These are phyloP conservation scores for Diospyros kaki DNA, from an alignment of 148 eudicot genomes.

Conservation along the genomic window DNA sequence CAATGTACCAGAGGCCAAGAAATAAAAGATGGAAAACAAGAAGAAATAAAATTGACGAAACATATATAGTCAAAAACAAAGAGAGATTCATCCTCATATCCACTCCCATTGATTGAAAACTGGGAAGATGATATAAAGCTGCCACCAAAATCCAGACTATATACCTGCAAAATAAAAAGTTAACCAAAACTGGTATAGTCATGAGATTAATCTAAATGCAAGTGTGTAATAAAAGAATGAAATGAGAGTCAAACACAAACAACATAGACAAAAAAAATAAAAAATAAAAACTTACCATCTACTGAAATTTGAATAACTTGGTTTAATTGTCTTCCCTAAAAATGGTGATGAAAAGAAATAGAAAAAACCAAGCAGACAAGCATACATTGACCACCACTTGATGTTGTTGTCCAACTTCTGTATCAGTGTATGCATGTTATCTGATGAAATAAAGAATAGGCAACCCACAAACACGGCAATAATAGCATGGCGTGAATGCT, in stretches of 20 bases:
- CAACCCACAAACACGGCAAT: conserved; percentile 89
- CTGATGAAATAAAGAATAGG: conserved; percentile 92
- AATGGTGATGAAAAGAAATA: conserved; percentile 98
- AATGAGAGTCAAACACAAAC: neutral
- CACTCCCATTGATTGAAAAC: conserved; percentile 98
- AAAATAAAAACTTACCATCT: conserved; percentile 64
- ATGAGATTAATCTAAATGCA: neutral
- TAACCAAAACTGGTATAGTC: conserved; percentile 7
- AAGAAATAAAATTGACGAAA: conserved; percentile 86
- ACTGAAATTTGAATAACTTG: conserved; percentile 97
- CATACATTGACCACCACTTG: conserved; percentile 99
- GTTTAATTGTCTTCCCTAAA: conserved; percentile 88
- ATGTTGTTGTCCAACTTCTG: conserved; percentile 89
- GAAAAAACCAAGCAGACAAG: conserved; percentile 90
- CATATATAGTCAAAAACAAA: conserved; percentile 77
- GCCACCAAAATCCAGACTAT: conserved; percentile 94
- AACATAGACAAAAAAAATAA: neutral
- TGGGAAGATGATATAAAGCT: conserved; percentile 93
- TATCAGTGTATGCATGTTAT: conserved; percentile 85
- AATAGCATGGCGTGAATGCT: conserved; percentile 94
- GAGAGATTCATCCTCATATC: conserved; percentile 99
- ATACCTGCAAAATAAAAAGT: conserved; percentile 54
- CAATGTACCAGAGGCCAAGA: conserved; percentile 92
- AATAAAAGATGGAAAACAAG: conserved; percentile 87
- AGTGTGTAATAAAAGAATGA: neutral